Evolutionary conservation across 805 yeast species (phyloP), one percentile per base, ranked within the genome.

Genomic region (Tanozyma kutaoensis): DNA sequence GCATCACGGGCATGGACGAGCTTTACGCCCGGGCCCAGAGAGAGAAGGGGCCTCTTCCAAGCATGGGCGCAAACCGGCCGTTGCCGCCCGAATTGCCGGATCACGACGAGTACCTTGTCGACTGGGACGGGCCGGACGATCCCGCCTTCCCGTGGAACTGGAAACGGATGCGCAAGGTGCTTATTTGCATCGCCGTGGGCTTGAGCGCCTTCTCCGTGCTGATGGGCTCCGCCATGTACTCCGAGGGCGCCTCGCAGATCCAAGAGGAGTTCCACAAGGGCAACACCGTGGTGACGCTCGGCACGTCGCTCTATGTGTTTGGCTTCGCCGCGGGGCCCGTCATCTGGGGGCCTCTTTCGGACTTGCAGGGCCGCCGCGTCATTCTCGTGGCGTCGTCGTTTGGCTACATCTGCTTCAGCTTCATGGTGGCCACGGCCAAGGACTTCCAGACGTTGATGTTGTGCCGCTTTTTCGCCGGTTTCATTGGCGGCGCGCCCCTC

Each of bases 261-360:
- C 48, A 66, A 36, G 54, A 37, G 26, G 51, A 62, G 22, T 86
- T 50, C 50, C 68, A 68, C 32, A 72, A 86, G 25, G 76, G 79
- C 23, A 35, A 43, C 5, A 78, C 72, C 8, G 86, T 74, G n/a
- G 76, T 78, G 10, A 66, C 80, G 14, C 61, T 88, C 25, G 79
- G 82, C 30, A 66, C 84, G 8, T 73, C 95, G 0, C 59, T 85
- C 15, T 86, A 71, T 42, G 95, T 86, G n/a, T 50, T 84, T 23
- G 97, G 96, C 8, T 88, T 85, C 52, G 96, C 95, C 1, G 66
- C 82, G 1, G 95, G 96, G 12, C 97, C 97, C 3, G 60, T 86
- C 27, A 43, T 82, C 20, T 86, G 91, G 84, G 95, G 91, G 15
- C 95, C 94, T 4, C 47, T 79, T 20, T 76, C 88, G n/a, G 93